Base-by-base conservation (phyloP, 169 alveolate genomes). In the Cryptosporidium ryanae region DNA sequence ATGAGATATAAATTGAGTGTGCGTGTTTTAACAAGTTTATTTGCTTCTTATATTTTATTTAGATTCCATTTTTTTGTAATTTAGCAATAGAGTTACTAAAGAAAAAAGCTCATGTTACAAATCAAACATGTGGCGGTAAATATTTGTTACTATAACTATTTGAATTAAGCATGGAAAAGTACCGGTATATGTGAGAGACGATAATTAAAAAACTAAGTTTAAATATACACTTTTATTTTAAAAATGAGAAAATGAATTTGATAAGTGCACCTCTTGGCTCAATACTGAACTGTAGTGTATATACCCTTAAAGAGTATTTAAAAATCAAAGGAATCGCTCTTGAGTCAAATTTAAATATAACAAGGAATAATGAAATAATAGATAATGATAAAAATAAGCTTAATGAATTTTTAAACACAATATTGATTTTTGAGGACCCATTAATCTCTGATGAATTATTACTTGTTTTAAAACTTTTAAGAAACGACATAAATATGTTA, bases 291-390 rank as follows among this genome's bases (percentile, higher is more conserved):
- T 29, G 29, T 29, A 46, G 46, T 29, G 87, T 76, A 17, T 23
- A 44, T 48, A 76, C 71, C 32, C 64, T 76, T 38, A 29, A 63
- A 43, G 87, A 76, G 59, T 76, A 76, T 65, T 61, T 76, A 63
- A 70, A 59, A 27, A 21, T 27, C 27, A 59, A 13, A 23, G 46
- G 38, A 13, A 21, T 25, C 12, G 27, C 21, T 46, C 18, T 27
- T 48, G 44, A 32, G 7, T 8, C 17, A 10, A 15, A 25, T 44
- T 29, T 29, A 52, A 68, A 23, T 17, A 43, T 2, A 18, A 21
- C 15, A 63, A 10, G 23, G 71, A 76, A 46, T 23, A n/a, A 25
- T 0, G 46, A 38, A 38, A 38, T 38, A 38, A 38, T 38, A 38
- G 46, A 38, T 38, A 10, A 38, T 38, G 8, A 38, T 38, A 38